These are phyloP conservation scores for Neurospora sp. DNA, from an alignment of 495 filamentous ascomycete species.

Conservation along the genomic window DNA sequence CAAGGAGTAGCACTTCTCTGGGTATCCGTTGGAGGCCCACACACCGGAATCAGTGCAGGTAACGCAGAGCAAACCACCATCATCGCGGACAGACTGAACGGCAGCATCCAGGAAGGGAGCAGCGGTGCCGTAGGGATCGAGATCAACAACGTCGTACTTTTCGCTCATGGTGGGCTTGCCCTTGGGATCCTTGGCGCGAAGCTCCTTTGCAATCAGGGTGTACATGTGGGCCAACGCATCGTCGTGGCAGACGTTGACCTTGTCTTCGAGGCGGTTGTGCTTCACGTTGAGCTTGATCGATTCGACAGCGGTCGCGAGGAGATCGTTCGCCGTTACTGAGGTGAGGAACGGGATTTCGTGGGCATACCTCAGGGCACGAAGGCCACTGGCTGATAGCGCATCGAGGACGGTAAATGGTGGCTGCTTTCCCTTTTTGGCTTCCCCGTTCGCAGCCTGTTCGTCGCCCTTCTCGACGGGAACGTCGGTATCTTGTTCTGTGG, in stretches of 20 bases:
- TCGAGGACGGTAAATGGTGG: slow-evolving; percentile 72
- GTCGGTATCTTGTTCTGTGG: slow-evolving; percentile 11
- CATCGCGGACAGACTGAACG: slow-evolving; percentile 68
- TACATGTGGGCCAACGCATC: slow-evolving; percentile 94
- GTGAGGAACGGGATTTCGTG: slow-evolving; percentile 79
- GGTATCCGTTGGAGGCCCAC: slow-evolving; percentile 86
- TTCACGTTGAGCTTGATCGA: slow-evolving; percentile 75
- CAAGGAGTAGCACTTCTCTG: slow-evolving; percentile 81
- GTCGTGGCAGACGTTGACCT: slow-evolving; percentile 60
- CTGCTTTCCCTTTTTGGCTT: slow-evolving; percentile 9
- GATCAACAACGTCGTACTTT: slow-evolving; percentile 86
- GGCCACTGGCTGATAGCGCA: slow-evolving; percentile 86
- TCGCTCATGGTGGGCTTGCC: slow-evolving; percentile 21
- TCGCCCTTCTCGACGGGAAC: slow-evolving; percentile 1
- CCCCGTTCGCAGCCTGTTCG: slow-evolving; percentile 12
- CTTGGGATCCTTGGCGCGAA: slow-evolving; percentile 18
- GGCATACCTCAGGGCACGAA: slow-evolving; percentile 85
- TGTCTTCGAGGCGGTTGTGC: slow-evolving; percentile 63
- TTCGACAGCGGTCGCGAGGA: slow-evolving; percentile 64
- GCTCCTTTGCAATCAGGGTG: slow-evolving; percentile 36
- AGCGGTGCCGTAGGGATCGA: slow-evolving; percentile 92
- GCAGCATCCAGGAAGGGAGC: slow-evolving; percentile 86
- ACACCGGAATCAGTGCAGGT: slow-evolving; percentile 94
- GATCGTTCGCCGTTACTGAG: slow-evolving; percentile 78
- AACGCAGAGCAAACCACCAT: slow-evolving; percentile 82